A percentile compares a stretch with the other conserved stretches of the same genome.
Evolutionary conservation across 208 protist species (phyloP).

Genomic region (Acanthamoeba culbertsoni): DNA sequence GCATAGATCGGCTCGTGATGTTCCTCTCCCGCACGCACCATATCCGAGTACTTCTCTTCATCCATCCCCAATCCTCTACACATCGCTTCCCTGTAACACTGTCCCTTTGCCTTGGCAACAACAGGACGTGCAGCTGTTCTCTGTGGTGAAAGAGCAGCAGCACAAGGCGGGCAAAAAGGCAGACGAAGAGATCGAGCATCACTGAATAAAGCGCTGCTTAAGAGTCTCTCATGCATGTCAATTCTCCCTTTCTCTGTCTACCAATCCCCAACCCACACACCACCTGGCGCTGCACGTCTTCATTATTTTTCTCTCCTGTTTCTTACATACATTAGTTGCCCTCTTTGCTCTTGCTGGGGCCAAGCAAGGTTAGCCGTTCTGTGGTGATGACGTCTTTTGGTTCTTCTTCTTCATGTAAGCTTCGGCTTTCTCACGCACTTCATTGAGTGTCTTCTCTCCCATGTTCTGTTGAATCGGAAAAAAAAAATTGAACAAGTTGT

Average conservation of each 20-base stretch:
- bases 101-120: not conserved
- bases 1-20: conserved; percentile 94
- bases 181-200: not conserved
- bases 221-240: not conserved
- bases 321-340: too few species aligned
- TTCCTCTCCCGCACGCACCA: conserved; percentile 81
- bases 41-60: conserved; percentile 26
- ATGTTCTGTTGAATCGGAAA: not conserved
- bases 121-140: not conserved
- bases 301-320: not conserved
- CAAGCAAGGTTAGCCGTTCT: not conserved
- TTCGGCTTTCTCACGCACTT: not conserved
- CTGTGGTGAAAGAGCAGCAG: not conserved
- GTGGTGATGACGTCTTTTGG: not conserved
- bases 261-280: not conserved
- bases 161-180: not conserved
- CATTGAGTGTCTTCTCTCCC: not conserved
- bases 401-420: not conserved
- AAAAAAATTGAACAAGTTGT: not conserved
- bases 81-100: not conserved
- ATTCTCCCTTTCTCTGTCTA: not conserved
- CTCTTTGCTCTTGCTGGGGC: not conserved
- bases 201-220: not conserved
- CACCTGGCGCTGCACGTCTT: not conserved
- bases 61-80: too few species aligned